Base-by-base conservation (phyloP, 345 rosid genomes). In the Orychophragmus violaceus region DNA sequence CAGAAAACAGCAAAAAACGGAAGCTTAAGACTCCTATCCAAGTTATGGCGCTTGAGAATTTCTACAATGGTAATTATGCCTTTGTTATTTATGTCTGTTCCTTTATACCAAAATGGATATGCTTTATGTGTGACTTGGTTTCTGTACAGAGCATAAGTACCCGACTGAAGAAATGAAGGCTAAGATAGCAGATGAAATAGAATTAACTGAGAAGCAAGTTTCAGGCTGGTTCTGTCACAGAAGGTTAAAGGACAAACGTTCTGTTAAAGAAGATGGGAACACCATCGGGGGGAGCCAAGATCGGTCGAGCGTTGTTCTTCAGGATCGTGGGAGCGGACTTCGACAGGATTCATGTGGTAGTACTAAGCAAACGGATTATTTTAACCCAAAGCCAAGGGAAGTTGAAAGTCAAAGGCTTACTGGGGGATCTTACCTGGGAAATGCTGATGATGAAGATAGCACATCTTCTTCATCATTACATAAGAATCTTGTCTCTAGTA, bases 171-270 rank as follows among this genome's bases (percentile, higher is more conserved):
- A 90, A 78, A 79, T 86, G 91, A 93, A 88, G 73, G 71, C 64
- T 14, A 78, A 82, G 76, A 57, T 93, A 62, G 87, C 97, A 13
- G 87, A 77, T 68, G 74, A 82, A 75, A 50, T 88, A 41, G 90
- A 85, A 5, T 77, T 93, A 84, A 93, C 98, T 0, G 90, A 93
- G 79, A 93, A 88, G 72, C 97, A 93, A 87, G 82, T 93, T 74
- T 86, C 96, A 22, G 89, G 97, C 41, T 93, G 98, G 98, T 93
- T 93, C 81, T 93, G 98, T 74, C 98, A 90, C 78, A 82, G 96
- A 84, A 85, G 97, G 77, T 80, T 86, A 63, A 93, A 93, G 75
- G 97, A 93, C 62, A 88, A 84, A 76, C 85, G 81, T 65, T 74
- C 75, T 48, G 69, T 66, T 50, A 88, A 74, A 77, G 91, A 82